Percentiles rank a stretch among this genome's conserved stretches.
Conservation (phyloP, 2,329 filamentous ascomycete genomes). For the Xylaria sp. region DNA sequence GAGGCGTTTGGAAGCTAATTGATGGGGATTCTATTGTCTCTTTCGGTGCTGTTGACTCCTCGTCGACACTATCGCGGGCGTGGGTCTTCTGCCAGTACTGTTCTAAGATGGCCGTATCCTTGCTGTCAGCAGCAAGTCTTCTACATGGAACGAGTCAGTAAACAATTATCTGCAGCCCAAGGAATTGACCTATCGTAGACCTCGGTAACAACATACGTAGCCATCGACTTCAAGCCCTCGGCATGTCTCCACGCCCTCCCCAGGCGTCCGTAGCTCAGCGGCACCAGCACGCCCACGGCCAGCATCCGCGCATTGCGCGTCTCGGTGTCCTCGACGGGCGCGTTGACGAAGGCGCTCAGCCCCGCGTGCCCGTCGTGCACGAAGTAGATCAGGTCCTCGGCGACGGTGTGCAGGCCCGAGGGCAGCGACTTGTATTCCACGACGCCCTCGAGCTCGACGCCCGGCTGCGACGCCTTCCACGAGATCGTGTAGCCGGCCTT, state of each 20-base stretch:
- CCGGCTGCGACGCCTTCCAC: constrained; percentile 77
- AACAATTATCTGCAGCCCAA: not conserved
- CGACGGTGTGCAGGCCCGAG: constrained; percentile 86
- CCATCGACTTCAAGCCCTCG: constrained; percentile 72
- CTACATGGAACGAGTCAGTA: constrained; percentile 40
- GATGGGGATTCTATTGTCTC: constrained; percentile 56
- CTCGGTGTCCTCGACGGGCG: constrained; percentile 72
- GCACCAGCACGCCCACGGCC: constrained; percentile 86
- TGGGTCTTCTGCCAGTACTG: constrained; percentile 76
- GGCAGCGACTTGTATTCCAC: constrained; percentile 97
- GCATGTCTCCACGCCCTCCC: constrained; percentile 91
- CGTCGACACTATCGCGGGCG: constrained; percentile 44
- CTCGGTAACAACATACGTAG: constrained; percentile 55
- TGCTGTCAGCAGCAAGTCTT: constrained; percentile 65
- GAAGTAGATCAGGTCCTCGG: constrained; percentile 91
- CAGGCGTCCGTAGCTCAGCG: constrained; percentile 79
- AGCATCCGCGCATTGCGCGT: constrained; percentile 91
- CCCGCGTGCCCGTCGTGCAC: constrained; percentile 83
- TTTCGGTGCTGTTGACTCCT: constrained; percentile 38
- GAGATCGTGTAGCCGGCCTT: constrained; percentile 88
- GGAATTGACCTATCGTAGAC: constrained; percentile 20
- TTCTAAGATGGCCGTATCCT: constrained; percentile 66
- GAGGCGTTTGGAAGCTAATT: constrained; percentile 46
- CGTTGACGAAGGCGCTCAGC: constrained; percentile 88
- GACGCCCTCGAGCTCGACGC: constrained; percentile 77